Base-by-base conservation (phyloP, 352 stramenopile genomes). In the Phytophthora podocarpi region DNA sequence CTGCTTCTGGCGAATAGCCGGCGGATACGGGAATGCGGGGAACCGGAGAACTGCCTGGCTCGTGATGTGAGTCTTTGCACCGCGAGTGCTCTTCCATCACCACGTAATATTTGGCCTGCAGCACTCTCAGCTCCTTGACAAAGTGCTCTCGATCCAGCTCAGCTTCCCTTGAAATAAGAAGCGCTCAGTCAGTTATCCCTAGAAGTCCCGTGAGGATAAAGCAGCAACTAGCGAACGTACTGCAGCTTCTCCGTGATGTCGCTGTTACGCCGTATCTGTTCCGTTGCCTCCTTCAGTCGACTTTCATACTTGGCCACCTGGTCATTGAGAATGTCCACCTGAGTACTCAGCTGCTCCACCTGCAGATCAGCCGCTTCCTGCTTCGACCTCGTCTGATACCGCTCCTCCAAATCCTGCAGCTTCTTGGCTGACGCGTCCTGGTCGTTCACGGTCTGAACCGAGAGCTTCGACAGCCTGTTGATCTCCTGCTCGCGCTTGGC, bases 271-370 rank as follows among this genome's bases (percentile, higher is more conserved):
- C 43, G 56, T 26, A 90, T 72, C 47, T 90, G 72, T 20, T 90
- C 67, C 21, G 75, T 79, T 1, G 81, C 72, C 20, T 88, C 79
- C 51, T 80, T 83, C 1, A 95, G 60, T 30, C 80, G 78, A n/a
- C 64, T 67, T 45, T 95, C 86, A 54, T 95, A 93, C 64, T 90
- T 93, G 21, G 76, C 81, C 20, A 93, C 83, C 42, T 95, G 84
- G 40, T 82, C 82, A 53, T 91, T 95, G 10, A 95, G 59, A 12
- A 91, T 57, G 49, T 93, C 80, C 11, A 95, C 77, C 53, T 93
- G 86, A 0, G 66, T 73, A 23, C 66, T 79, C 39, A 93, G 39
- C 61, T 93, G 84, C 18, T 92, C 81, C 7, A 92, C 76, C 39
- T 88, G 82, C 15, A 95, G 36, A 13, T 87, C 67, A 7, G 67